phyloP scores from a whole-genome alignment of 441 rosid genomes.

The Euphorbia schlechtendalii region DNA sequence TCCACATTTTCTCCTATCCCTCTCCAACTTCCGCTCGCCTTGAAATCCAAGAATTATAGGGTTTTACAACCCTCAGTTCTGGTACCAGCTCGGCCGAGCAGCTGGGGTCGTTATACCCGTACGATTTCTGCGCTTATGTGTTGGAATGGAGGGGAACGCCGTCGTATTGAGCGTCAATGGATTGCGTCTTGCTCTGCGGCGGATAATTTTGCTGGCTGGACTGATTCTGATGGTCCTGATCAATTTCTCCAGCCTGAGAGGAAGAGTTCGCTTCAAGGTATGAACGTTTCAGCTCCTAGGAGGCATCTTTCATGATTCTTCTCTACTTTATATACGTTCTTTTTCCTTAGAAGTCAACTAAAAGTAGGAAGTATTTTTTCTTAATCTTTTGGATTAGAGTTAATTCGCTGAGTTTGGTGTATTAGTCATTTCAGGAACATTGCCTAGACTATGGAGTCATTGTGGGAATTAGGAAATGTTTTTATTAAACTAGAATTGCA shows the following conservation, averaged over 20 bases:
- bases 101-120: slow-evolving; percentile 24
- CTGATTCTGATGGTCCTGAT: slow-evolving; percentile 41
- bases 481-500: not conserved
- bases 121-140: slow-evolving; percentile 21
- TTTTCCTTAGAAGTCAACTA: not conserved
- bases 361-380: no score
- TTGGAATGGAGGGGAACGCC: slow-evolving; percentile 19
- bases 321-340: not conserved
- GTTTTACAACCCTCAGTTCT: slow-evolving; percentile 22
- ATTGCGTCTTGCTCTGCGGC: slow-evolving; percentile 29
- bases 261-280: slow-evolving; percentile 39
- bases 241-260: slow-evolving; percentile 27
- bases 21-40: slow-evolving; percentile 63
- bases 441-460: not conserved
- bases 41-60: slow-evolving; percentile 22
- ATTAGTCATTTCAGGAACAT: not conserved
- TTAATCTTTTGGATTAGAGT: no score
- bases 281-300: no score
- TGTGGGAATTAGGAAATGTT: not conserved
- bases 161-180: slow-evolving; percentile 26
- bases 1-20: slow-evolving; percentile 53
- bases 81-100: slow-evolving; percentile 25
- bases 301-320: not conserved
- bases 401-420: not conserved
- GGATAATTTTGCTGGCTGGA: slow-evolving; percentile 63